Conservation (phyloP, 176 grass and related monocot genomes). For the Phoenix dactylifera region DNA sequence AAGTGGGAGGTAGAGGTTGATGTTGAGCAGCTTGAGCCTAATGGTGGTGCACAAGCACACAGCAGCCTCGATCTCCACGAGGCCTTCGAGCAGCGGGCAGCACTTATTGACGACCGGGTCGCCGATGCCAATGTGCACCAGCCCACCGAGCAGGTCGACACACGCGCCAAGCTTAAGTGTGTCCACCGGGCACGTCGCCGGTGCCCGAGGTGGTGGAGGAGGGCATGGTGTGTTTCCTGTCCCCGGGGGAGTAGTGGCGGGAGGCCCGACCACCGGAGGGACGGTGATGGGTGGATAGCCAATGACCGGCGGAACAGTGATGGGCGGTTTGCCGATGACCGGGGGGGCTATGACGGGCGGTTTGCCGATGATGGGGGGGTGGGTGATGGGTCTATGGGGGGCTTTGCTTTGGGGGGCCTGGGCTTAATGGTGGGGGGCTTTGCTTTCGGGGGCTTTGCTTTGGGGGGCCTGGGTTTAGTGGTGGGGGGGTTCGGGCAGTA, state of each 20-base stretch:
- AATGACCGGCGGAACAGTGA: neutral
- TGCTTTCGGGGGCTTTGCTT: conserved; percentile 4
- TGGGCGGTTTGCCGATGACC: neutral
- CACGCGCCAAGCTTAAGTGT: conserved; percentile 11
- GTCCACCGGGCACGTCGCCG: neutral
- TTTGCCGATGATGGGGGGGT: neutral
- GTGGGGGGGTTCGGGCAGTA: conserved; percentile 29
- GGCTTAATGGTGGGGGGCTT: too few species aligned
- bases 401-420: conserved; percentile 15
- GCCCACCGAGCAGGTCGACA: conserved; percentile 8
- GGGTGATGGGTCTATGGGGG: neutral
- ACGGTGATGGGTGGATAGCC: neutral
- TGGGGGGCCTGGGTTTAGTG: neutral
- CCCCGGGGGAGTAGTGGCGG: neutral
- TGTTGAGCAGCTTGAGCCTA: neutral
- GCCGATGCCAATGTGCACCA: conserved; percentile 4
- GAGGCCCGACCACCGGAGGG: neutral
- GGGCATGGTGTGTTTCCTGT: conserved; percentile 1
- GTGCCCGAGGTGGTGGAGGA: neutral
- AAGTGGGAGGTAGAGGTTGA: conserved; percentile 1
- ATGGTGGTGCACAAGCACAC: conserved; percentile 17
- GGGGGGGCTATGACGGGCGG: neutral
- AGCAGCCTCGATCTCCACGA: conserved; percentile 9
- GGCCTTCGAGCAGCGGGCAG: conserved; percentile 8
- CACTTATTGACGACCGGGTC: neutral